phyloP scores from a whole-genome alignment of 768 basidiomycete genomes.

The Termitomyces sp. region DNA sequence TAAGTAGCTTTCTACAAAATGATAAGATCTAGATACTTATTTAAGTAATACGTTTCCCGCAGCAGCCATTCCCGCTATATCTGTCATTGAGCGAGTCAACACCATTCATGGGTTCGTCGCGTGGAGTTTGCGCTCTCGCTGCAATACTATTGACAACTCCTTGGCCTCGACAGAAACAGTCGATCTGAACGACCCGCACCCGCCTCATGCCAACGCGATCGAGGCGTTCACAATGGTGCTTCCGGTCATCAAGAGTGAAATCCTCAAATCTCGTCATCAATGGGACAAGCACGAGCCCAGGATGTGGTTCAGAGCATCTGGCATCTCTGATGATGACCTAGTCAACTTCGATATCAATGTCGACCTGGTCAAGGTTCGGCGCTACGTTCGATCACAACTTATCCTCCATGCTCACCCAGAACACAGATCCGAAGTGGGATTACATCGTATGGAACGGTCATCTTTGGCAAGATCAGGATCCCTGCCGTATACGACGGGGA shows the following conservation, averaged over 20 bases:
- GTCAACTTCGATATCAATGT: constrained; percentile 47
- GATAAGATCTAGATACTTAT: too few species aligned
- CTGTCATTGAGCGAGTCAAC: too few species aligned
- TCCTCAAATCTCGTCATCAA: constrained; percentile 61
- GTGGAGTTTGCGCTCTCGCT: not conserved
- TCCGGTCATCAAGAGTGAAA: constrained; percentile 58
- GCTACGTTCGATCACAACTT: not conserved
- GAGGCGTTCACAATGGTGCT: constrained; percentile 62
- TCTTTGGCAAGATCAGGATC: constrained; percentile 75
- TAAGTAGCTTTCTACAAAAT: too few species aligned
- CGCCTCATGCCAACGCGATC: constrained; percentile 58
- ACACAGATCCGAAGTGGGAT: constrained; percentile 48
- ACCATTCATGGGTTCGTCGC: not conserved
- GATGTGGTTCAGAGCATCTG: constrained; percentile 66
- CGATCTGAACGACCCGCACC: constrained; percentile 55
- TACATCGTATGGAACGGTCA: constrained; percentile 66
- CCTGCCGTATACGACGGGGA: constrained; percentile 61
- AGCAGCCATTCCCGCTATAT: too few species aligned
- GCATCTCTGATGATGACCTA: constrained; percentile 52
- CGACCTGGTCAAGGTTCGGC: constrained; percentile 40
- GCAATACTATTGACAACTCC: not conserved
- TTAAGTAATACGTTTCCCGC: too few species aligned
- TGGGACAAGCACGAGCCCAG: constrained; percentile 61
- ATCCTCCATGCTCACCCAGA: not conserved
- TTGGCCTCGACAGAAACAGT: constrained; percentile 60